Evolutionary conservation across 805 yeast species (phyloP).

Genomic region (Zygoascus biomembranicola): DNA sequence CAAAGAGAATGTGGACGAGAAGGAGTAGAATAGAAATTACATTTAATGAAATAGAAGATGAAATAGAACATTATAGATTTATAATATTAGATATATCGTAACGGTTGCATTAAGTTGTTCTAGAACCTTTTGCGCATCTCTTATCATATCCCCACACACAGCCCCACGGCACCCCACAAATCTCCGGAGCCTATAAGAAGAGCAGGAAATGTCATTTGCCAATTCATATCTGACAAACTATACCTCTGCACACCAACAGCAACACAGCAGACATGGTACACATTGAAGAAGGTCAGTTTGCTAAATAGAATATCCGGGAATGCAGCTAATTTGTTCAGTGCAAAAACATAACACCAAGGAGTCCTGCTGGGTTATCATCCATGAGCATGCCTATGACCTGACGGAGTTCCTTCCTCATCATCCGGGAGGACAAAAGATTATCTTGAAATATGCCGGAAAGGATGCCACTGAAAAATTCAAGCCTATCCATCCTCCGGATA

Average conservation of each 20-base stretch:
- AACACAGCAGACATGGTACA: conserved; percentile 10
- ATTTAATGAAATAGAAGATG: conserved; percentile 28
- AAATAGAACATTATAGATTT: not conserved
- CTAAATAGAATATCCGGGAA: not conserved
- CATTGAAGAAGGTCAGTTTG: conserved; percentile 14
- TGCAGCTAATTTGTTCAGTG: conserved; percentile 20
- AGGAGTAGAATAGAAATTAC: conserved; percentile 36
- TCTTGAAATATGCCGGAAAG: conserved; percentile 54
- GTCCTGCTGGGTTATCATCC: conserved; percentile 80
- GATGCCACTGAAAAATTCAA: conserved; percentile 80
- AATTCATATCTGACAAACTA: too few species aligned
- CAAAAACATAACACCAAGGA: conserved; percentile 46
- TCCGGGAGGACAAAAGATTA: conserved; percentile 54
- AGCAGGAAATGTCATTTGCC: too few species aligned
- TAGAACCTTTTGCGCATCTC: not conserved
- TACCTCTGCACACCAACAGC: not conserved
- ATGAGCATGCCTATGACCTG: conserved; percentile 71
- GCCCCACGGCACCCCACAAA: too few species aligned
- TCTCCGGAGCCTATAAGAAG: too few species aligned
- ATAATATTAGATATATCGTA: not conserved
- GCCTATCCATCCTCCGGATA: conserved; percentile 88
- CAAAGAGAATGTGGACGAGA: conserved; percentile 30
- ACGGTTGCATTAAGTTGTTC: not conserved
- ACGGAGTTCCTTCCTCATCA: conserved; percentile 52
- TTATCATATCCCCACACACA: not conserved